phyloP scores from a whole-genome alignment of 495 filamentous ascomycete genomes.

The Penicillium psychrofluorescens region DNA sequence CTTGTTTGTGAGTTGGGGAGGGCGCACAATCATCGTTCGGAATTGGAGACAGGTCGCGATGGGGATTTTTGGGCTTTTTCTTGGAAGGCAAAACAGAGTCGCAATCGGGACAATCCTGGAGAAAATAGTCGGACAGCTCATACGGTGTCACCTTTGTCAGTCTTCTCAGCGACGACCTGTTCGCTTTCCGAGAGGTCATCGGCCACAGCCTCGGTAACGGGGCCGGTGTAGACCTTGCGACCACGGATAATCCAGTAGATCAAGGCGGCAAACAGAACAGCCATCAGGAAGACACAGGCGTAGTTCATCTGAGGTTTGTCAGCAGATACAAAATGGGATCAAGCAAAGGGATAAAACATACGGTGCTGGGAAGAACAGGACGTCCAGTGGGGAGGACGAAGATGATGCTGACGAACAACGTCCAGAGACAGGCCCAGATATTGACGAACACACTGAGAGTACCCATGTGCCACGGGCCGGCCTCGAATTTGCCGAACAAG shows the following conservation, averaged over 20 bases:
- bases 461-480: slow-evolving; percentile 56
- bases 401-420: slow-evolving; percentile 51
- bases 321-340: no score
- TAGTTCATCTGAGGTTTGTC: no score
- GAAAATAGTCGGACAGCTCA: neutral
- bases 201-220: slow-evolving; percentile 11
- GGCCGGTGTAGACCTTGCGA: slow-evolving; percentile 11
- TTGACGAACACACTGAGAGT: slow-evolving; percentile 38
- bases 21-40: no score
- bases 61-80: no score
- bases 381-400: slow-evolving; percentile 50
- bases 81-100: no score
- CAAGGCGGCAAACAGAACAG: slow-evolving; percentile 6
- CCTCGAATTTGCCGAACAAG: slow-evolving; percentile 46
- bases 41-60: no score
- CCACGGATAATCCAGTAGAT: slow-evolving; percentile 13
- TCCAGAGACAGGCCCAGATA: slow-evolving; percentile 49
- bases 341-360: no score
- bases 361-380: no score
- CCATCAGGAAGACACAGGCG: neutral
- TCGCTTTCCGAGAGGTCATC: slow-evolving; percentile 9
- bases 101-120: no score
- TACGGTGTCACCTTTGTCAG: slow-evolving; percentile 4
- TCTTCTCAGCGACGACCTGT: slow-evolving; percentile 2
- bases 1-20: no score